Evolutionary conservation across 176 grass and related monocot genomes (phyloP).

Genomic region (Lolium multiflorum): DNA sequence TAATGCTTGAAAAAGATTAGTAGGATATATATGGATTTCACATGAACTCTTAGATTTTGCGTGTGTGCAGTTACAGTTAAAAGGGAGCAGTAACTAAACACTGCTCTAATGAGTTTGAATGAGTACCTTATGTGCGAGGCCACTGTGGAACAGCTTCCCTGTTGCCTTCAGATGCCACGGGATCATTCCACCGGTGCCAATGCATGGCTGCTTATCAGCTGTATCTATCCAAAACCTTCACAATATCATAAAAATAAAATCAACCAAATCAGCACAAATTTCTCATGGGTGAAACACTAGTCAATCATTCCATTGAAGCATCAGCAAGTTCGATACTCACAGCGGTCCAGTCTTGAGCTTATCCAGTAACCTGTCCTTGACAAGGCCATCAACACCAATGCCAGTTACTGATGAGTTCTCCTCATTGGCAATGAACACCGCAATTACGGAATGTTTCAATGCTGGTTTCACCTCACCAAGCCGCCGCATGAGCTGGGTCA

Average conservation of each 20-base stretch:
- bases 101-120: slow-evolving; percentile 10
- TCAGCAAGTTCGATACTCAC: slow-evolving; percentile 53
- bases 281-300: background rate
- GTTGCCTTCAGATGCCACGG: slow-evolving; percentile 85
- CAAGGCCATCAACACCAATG: slow-evolving; percentile 78
- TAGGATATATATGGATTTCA: background rate
- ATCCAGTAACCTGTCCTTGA: slow-evolving; percentile 82
- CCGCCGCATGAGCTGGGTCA: slow-evolving; percentile 79
- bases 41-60: background rate
- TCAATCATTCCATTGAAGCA: background rate
- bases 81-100: background rate
- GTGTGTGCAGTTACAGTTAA: background rate
- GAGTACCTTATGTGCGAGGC: slow-evolving; percentile 90
- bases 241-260: slow-evolving; percentile 22
- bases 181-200: slow-evolving; percentile 90
- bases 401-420: slow-evolving; percentile 82
- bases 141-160: slow-evolving; percentile 97
- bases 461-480: slow-evolving; percentile 76
- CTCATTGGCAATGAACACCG: slow-evolving; percentile 94
- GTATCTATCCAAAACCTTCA: slow-evolving; percentile 96
- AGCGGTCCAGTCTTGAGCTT: slow-evolving; percentile 80
- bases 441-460: slow-evolving; percentile 79
- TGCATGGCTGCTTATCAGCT: slow-evolving; percentile 93
- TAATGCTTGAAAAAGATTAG: background rate
- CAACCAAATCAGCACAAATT: slow-evolving; percentile 24